These are phyloP conservation scores for Ogataea naganishii DNA, from an alignment of 805 yeast species.

Conservation along the genomic window DNA sequence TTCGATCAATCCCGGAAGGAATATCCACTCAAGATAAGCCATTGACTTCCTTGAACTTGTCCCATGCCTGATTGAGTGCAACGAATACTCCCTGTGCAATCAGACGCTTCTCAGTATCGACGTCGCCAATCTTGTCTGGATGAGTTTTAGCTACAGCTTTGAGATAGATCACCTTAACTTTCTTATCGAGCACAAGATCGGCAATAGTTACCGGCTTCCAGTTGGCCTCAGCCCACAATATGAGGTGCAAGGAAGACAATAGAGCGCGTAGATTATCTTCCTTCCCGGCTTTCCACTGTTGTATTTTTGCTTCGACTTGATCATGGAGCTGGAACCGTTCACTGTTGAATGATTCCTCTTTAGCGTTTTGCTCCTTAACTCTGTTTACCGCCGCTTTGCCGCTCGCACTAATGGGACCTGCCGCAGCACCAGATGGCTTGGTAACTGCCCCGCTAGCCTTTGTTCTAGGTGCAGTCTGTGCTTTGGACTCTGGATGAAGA, in stretches of 20 bases:
- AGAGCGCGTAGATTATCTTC: conserved; percentile 76
- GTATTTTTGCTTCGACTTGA: conserved; percentile 42
- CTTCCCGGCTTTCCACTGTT: conserved; percentile 64
- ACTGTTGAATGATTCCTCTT: conserved; percentile 39
- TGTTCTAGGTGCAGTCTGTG: conserved; percentile 15
- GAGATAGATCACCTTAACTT: conserved; percentile 79
- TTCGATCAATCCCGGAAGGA: too few relatives aligned
- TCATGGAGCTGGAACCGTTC: conserved; percentile 60
- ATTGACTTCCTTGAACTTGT: conserved; percentile 57
- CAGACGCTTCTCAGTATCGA: conserved; percentile 64
- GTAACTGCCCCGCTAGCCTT: conserved; percentile 6
- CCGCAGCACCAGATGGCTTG: conserved; percentile 10
- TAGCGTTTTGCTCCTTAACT: conserved; percentile 37
- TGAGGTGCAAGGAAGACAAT: conserved; percentile 55
- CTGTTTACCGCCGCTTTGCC: conserved; percentile 38
- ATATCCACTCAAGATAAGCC: too few relatives aligned
- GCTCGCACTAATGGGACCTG: conserved; percentile 9
- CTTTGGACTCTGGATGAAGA: conserved; percentile 43
- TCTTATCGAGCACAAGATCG: conserved; percentile 82
- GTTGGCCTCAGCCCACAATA: conserved; percentile 57
- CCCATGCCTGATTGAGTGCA: conserved; percentile 85
- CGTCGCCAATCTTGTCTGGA: conserved; percentile 70
- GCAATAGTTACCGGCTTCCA: conserved; percentile 63
- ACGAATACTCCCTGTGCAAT: conserved; percentile 85
- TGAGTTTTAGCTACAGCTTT: conserved; percentile 71